These are phyloP conservation scores for Malus asiatica DNA, from an alignment of 306 rosid species.

Conservation along the genomic window DNA sequence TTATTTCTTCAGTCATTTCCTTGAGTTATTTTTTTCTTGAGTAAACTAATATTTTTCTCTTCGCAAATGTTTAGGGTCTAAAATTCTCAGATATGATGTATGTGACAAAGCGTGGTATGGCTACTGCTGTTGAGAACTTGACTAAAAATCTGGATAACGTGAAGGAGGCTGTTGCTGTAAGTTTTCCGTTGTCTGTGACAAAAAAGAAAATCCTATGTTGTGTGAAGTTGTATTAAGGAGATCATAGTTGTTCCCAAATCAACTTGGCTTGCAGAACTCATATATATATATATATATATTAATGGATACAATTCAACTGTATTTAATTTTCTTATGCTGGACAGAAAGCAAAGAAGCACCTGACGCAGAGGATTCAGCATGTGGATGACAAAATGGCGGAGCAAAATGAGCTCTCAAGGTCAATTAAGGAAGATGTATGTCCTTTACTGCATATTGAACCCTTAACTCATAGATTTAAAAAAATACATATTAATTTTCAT, in stretches of 20 bases:
- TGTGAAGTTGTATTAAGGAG: background rate
- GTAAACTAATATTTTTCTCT: conserved; percentile 6
- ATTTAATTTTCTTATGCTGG: conserved; percentile 22
- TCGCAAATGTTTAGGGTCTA: conserved; percentile 53
- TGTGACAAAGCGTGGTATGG: conserved; percentile 84
- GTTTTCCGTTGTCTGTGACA: conserved; percentile 17
- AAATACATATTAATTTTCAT: background rate
- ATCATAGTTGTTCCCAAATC: background rate
- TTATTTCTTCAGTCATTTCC: background rate
- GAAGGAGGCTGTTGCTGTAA: conserved; percentile 77
- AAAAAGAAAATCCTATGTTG: background rate
- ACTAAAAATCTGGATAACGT: conserved; percentile 77
- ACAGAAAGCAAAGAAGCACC: conserved; percentile 91
- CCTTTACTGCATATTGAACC: background rate
- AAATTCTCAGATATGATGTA: conserved; percentile 90
- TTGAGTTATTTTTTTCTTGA: background rate
- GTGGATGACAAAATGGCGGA: conserved; percentile 80
- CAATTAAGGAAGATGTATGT: conserved; percentile 68
- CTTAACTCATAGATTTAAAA: background rate
- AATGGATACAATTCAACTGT: background rate
- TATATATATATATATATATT: background rate
- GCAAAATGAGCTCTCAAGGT: conserved; percentile 62
- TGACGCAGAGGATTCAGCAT: conserved; percentile 83
- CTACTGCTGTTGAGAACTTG: conserved; percentile 75
- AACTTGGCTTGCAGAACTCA: background rate